These are phyloP conservation scores for Sclerotinia nivalis DNA, from an alignment of 2,329 filamentous ascomycete genomes.

Conservation along the genomic window DNA sequence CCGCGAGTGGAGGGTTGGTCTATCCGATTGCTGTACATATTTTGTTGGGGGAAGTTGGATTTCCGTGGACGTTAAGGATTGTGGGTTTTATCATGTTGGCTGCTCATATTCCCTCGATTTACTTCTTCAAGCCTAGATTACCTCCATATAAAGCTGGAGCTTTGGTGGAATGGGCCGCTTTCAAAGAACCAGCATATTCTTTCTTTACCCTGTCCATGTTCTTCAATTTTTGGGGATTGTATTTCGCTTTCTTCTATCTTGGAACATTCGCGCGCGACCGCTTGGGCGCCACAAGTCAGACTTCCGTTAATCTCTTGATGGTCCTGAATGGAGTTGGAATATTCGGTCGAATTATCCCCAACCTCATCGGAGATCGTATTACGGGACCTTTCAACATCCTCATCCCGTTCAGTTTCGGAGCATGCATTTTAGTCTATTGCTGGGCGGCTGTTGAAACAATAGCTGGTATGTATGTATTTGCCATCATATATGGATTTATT, in stretches of 20 bases:
- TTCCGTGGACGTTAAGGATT: conserved; percentile 35
- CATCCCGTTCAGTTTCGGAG: not conserved
- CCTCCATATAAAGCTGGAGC: not conserved
- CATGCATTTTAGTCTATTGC: not conserved
- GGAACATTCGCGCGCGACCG: not conserved
- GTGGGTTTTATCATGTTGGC: conserved; percentile 24
- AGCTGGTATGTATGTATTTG: not conserved
- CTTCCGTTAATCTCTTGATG: not conserved
- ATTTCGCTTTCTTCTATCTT: not conserved
- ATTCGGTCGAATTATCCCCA: not conserved
- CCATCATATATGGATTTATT: not conserved
- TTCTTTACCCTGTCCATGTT: not conserved
- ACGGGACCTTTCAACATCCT: not conserved
- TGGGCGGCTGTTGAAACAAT: not conserved
- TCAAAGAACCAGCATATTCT: not conserved
- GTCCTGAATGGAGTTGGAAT: not conserved
- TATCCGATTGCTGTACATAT: conserved; percentile 42
- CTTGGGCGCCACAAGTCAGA: not conserved
- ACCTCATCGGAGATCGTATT: not conserved
- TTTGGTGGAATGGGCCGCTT: not conserved
- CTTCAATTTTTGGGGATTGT: not conserved
- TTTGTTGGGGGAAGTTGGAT: conserved; percentile 38
- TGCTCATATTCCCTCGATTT: not conserved
- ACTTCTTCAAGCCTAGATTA: not conserved
- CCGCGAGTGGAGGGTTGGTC: conserved; percentile 41